Base-by-base conservation (phyloP, 306 rosid genomes). In the Prunus mume region DNA sequence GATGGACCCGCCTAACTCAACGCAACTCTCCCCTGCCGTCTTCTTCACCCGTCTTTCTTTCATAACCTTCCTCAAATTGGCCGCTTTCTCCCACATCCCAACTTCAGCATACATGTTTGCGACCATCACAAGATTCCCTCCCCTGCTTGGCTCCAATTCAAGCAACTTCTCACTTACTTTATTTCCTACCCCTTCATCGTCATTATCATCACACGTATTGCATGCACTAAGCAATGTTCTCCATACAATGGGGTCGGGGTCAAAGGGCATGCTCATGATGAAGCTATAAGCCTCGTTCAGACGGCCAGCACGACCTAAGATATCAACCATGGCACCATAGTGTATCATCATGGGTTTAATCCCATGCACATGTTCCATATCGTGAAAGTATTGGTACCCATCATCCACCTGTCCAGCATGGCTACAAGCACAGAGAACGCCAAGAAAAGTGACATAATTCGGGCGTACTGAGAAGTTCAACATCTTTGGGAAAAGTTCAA, bases 31-130 rank as follows among this genome's bases (percentile, higher is more conserved):
- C 73, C 97, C 97, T 1, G 97, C 96, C 82, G 80, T 79, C 87
- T 92, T 95, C 87, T 86, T 95, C 82, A 92, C 68, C 28, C 96
- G 78, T 73, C 86, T 82, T 50, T 86, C 89, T 84, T 84, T 84
- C 93, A 92, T 92, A 46, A 75, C 76, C 83, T 80, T 89, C 76
- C 98, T 87, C 68, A 86, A 83, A 49, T 82, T 86, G 9, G 87
- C 96, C 1, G 92, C 98, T 52, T 88, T 79, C 38, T 95, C 92
- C 98, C 98, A 95, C 96, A 83, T 86, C 68, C 98, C 97, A 43
- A 58, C 80, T 80, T 90, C 97, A 19, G 97, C 89, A 73, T 85
- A 95, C 91, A 84, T 81, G 81, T 95, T 95, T 30, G 98, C 96
- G 50, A 86, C 90, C 83, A 95, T 89, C 81, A 90, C 88, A 3